phyloP scores from a whole-genome alignment of 2,329 filamentous ascomycete species.

The Elsinoe australis region DNA sequence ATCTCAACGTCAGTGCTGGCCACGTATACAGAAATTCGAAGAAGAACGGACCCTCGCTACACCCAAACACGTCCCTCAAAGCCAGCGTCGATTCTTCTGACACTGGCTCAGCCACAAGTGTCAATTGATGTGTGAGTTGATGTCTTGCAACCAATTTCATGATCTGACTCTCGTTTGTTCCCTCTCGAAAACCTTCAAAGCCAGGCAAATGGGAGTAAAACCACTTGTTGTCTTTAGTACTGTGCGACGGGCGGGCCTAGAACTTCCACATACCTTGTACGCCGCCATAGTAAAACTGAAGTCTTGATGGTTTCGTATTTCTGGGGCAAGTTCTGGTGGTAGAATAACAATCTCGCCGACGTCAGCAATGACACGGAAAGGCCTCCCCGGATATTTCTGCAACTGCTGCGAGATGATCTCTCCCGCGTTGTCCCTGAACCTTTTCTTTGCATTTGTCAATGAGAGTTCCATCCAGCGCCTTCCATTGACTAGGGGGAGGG shows the following conservation, averaged over 20 bases:
- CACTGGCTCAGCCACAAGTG: not conserved
- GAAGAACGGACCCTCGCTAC: not conserved
- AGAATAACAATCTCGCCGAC: not conserved
- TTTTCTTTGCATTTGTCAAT: not conserved
- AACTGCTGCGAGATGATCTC: not conserved
- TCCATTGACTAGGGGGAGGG: not conserved
- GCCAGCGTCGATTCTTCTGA: not conserved
- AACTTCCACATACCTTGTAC: not conserved
- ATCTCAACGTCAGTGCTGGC: not conserved
- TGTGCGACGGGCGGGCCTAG: not conserved
- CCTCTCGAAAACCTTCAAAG: not conserved
- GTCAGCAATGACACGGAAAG: not conserved
- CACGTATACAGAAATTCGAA: not conserved
- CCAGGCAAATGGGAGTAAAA: not conserved
- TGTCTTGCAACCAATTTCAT: not conserved
- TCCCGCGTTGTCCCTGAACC: not conserved
- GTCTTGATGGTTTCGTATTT: not conserved
- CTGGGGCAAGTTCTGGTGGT: not conserved
- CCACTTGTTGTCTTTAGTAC: not conserved
- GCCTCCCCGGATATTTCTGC: not conserved
- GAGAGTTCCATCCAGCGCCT: not conserved
- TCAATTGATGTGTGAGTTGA: not conserved
- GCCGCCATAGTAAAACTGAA: not conserved
- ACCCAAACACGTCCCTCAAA: not conserved
- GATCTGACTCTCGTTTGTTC: not conserved